Percentiles rank a stretch among this genome's conserved stretches.
These are phyloP conservation scores for Clitoria ternatea DNA, from an alignment of 306 rosid genomes.

Conservation along the genomic window DNA sequence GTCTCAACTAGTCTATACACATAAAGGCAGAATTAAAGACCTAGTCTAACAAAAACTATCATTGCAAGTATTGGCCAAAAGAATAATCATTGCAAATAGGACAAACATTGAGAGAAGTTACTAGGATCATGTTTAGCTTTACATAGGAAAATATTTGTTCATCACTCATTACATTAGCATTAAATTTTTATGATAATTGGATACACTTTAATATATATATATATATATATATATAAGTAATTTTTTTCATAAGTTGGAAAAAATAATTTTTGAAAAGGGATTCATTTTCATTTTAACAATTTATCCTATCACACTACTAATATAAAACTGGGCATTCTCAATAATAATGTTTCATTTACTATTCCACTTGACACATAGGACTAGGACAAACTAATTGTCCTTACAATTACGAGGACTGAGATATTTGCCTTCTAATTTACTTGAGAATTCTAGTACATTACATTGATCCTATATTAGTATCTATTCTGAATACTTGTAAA, in stretches of 20 bases:
- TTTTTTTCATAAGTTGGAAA: not conserved
- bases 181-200: too few species aligned
- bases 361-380: constrained; percentile 13
- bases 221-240: not conserved
- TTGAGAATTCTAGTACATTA: not conserved
- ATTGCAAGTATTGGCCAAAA: constrained; percentile 7
- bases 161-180: not conserved
- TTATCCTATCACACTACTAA: not conserved
- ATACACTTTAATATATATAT: too few species aligned
- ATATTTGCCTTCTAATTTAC: constrained; percentile 5
- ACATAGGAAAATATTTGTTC: constrained; percentile 26
- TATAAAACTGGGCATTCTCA: constrained; percentile 25
- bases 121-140: constrained; percentile 20
- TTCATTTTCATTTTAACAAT: not conserved
- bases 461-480: constrained; percentile 17
- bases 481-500: constrained; percentile 9
- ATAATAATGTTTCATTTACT: constrained; percentile 16
- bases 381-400: constrained; percentile 23
- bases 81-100: constrained; percentile 26
- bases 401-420: constrained; percentile 15
- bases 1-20: too few species aligned
- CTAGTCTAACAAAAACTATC: too few species aligned
- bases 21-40: too few species aligned
- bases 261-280: not conserved
- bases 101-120: constrained; percentile 7